Percentiles rank a stretch among this genome's conserved stretches.
These are phyloP conservation scores for Vachellia pachyceras DNA, from an alignment of 306 rosid genomes.

Conservation along the genomic window DNA sequence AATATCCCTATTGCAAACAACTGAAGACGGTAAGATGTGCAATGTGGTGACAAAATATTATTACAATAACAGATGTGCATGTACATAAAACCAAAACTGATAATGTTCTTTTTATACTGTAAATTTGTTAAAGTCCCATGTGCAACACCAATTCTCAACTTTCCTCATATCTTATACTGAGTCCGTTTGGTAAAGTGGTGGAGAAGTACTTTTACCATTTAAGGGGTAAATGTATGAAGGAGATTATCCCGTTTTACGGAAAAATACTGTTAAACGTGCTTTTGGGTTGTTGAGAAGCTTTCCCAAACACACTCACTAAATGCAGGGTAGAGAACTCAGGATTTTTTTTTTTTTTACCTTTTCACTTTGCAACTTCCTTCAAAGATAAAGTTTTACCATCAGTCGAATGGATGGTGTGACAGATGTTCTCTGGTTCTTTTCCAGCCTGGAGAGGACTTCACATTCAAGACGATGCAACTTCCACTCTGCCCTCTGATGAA, in stretches of 20 bases:
- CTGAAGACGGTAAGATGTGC: conserved; percentile 9
- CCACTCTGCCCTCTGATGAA: conserved; percentile 79
- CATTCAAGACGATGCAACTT: conserved; percentile 94
- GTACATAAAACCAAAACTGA: conserved; percentile 10
- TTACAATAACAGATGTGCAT: conserved; percentile 9
- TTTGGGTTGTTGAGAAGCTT: no score
- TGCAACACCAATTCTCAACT: conserved; percentile 19
- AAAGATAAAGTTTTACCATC: conserved; percentile 76
- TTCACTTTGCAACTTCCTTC: conserved; percentile 75
- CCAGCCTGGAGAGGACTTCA: conserved; percentile 68
- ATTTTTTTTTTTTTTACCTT: conserved; percentile 53
- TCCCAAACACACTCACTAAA: no score
- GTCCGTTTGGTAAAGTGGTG: no score
- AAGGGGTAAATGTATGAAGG: no score
- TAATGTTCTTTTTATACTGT: conserved; percentile 17
- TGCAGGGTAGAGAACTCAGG: neutral
- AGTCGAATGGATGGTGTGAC: conserved; percentile 88
- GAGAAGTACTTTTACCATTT: no score
- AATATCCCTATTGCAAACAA: neutral
- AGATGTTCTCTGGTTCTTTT: conserved; percentile 55
- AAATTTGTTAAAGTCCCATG: conserved; percentile 17
- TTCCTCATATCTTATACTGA: neutral
- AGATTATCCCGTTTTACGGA: no score
- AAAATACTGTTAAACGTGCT: no score
- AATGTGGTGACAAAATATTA: neutral